phyloP scores from a whole-genome alignment of 2,329 filamentous ascomycete genomes.

The Colletotrichum cordylinicola region DNA sequence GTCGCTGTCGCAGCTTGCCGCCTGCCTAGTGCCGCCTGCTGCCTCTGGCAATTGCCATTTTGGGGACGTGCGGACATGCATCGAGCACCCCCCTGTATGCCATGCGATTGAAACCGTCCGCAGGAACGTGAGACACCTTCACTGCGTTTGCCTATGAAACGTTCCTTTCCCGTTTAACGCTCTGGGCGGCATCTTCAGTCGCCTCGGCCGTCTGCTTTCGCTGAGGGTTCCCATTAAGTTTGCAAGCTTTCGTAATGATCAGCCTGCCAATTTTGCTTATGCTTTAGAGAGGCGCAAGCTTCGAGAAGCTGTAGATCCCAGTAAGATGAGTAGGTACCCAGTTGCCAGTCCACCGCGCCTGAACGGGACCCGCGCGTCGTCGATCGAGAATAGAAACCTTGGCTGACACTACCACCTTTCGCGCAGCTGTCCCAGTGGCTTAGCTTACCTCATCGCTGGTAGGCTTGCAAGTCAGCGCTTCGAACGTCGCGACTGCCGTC shows the following conservation, averaged over 20 bases:
- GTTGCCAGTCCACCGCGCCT: background rate
- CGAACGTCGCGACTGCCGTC: background rate
- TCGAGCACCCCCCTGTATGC: conserved; percentile 13
- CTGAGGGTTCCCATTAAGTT: background rate
- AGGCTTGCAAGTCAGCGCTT: conserved; percentile 3
- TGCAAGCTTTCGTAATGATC: background rate
- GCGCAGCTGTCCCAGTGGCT: conserved; percentile 2
- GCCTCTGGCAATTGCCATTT: background rate
- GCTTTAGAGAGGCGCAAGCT: background rate
- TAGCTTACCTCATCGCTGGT: conserved; percentile 21
- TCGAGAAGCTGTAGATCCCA: background rate
- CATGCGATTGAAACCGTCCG: conserved; percentile 16
- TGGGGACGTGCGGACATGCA: background rate
- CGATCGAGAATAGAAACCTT: conserved; percentile 1
- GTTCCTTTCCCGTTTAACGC: background rate
- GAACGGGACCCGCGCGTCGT: background rate
- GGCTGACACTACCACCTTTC: background rate
- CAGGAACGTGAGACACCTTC: conserved; percentile 18
- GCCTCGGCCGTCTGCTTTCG: background rate
- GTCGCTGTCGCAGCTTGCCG: background rate
- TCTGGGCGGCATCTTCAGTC: background rate
- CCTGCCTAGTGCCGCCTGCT: background rate
- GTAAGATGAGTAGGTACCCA: background rate
- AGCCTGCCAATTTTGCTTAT: background rate
- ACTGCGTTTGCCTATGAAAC: conserved; percentile 3